Percentiles rank a stretch among this genome's conserved stretches.
Evolutionary conservation across 257 asterid genomes (phyloP).

Genomic region (Paulownia fortunei): DNA sequence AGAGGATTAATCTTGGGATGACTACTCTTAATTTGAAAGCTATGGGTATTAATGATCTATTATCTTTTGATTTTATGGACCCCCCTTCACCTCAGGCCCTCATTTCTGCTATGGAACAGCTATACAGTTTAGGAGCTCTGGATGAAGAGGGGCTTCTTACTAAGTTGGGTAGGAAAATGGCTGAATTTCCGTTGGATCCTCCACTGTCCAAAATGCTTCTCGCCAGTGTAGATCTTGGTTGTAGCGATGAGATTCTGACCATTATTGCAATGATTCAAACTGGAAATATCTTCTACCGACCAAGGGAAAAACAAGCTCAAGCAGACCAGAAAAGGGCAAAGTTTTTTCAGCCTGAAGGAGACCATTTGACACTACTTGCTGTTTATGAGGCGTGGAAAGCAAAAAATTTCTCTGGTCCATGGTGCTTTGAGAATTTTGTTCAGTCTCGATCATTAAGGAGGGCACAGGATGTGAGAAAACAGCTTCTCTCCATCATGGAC

Average conservation of each 20-base stretch:
- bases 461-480: conserved; percentile 93
- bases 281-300: conserved; percentile 89
- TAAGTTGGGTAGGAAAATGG: conserved; percentile 95
- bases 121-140: conserved; percentile 89
- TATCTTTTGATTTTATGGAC: conserved; percentile 95
- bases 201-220: conserved; percentile 93
- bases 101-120: conserved; percentile 91
- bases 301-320: conserved; percentile 96
- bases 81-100: conserved; percentile 98
- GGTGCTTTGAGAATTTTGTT: conserved; percentile 95
- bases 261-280: conserved; percentile 95
- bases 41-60: conserved; percentile 90
- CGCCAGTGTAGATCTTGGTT: conserved; percentile 92
- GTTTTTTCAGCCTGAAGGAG: conserved; percentile 95
- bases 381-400: conserved; percentile 99
- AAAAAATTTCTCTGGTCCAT: conserved; percentile 83
- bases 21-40: conserved; percentile 90
- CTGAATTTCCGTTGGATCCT: conserved; percentile 96
- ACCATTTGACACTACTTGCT: conserved; percentile 86
- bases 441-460: conserved; percentile 86
- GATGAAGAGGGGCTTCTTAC: conserved; percentile 96
- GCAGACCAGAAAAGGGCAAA: conserved; percentile 93
- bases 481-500: conserved; percentile 88
- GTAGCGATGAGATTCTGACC: conserved; percentile 92
- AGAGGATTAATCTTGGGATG: conserved; percentile 90